Conservation (phyloP, 1,284 basidiomycete species). For the Gastroboletus turbinatus region DNA sequence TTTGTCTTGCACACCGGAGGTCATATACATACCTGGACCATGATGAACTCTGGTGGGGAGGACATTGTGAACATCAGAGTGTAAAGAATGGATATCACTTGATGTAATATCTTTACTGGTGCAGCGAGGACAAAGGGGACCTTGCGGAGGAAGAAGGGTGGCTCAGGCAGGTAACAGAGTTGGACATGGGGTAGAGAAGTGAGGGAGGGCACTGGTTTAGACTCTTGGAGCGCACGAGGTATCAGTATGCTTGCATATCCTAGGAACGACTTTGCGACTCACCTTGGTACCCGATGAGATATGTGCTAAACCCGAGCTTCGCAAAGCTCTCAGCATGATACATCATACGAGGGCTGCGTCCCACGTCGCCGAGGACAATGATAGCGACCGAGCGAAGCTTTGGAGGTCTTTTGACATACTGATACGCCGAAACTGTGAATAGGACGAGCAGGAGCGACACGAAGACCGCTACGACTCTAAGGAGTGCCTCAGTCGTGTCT, state of each 20-base stretch:
- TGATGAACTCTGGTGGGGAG: constrained; percentile 77
- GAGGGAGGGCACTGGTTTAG: constrained; percentile 70
- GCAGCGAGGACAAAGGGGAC: constrained; percentile 79
- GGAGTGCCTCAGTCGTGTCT: not conserved
- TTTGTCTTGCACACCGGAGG: not conserved
- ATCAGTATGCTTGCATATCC: not conserved
- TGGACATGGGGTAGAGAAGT: constrained; percentile 62
- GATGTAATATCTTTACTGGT: constrained; percentile 79
- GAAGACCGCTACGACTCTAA: constrained; percentile 6
- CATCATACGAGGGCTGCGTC: constrained; percentile 97
- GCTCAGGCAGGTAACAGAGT: constrained; percentile 66
- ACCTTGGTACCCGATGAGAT: constrained; percentile 88
- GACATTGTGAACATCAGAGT: constrained; percentile 63
- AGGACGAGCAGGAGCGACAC: constrained; percentile 9
- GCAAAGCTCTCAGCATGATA: constrained; percentile 95
- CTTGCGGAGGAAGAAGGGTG: constrained; percentile 52
- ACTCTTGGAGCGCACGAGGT: constrained; percentile 48
- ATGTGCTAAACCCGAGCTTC: constrained; percentile 76
- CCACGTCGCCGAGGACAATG: constrained; percentile 94
- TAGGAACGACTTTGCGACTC: constrained; percentile 17
- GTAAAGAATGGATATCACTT: constrained; percentile 62
- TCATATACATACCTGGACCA: constrained; percentile 89
- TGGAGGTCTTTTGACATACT: constrained; percentile 36
- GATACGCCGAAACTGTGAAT: constrained; percentile 22
- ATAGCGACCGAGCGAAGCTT: constrained; percentile 74